phyloP scores from a whole-genome alignment of 352 stramenopile species.

The Globisporangium mamillatum region DNA sequence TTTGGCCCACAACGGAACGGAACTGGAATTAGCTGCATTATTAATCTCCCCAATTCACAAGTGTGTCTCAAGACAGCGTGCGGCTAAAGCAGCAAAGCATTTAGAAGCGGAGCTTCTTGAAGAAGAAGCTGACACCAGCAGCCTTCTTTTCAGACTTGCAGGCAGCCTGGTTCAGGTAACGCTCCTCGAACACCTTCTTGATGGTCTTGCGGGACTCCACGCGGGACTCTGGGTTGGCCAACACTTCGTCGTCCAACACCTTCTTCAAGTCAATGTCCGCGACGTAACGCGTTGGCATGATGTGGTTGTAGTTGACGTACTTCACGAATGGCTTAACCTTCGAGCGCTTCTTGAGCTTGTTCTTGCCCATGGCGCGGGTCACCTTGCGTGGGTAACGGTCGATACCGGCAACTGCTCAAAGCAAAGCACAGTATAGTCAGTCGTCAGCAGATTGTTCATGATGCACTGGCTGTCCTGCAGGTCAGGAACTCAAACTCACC shows the following conservation, averaged over 20 bases:
- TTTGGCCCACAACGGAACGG: slow-evolving; percentile 47
- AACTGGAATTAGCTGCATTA: slow-evolving; percentile 69
- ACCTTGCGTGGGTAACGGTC: slow-evolving; percentile 96
- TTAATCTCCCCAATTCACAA: slow-evolving; percentile 43
- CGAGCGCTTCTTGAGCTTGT: slow-evolving; percentile 96
- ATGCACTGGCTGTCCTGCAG: not conserved
- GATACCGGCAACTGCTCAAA: slow-evolving; percentile 89
- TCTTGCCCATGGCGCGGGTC: slow-evolving; percentile 95
- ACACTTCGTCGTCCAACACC: slow-evolving; percentile 90
- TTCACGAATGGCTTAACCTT: slow-evolving; percentile 99
- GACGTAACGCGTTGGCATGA: slow-evolving; percentile 99
- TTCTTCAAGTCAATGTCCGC: slow-evolving; percentile 99
- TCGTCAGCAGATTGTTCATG: not conserved
- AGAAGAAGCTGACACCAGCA: slow-evolving; percentile 97
- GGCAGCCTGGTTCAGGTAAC: slow-evolving; percentile 94
- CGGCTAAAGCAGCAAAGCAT: slow-evolving; percentile 22
- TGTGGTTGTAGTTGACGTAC: slow-evolving; percentile 99
- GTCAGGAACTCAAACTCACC: slow-evolving; percentile 30
- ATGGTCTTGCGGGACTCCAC: slow-evolving; percentile 97
- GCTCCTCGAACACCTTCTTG: slow-evolving; percentile 99
- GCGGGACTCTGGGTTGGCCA: slow-evolving; percentile 78
- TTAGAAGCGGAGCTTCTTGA: slow-evolving; percentile 99
- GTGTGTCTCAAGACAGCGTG: slow-evolving; percentile 39
- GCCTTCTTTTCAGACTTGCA: slow-evolving; percentile 99
- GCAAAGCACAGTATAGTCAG: not conserved